Percentiles rank a stretch among this genome's conserved stretches.
phyloP scores from a whole-genome alignment of 495 filamentous ascomycete genomes.

The Lasiosphaeria miniovina region DNA sequence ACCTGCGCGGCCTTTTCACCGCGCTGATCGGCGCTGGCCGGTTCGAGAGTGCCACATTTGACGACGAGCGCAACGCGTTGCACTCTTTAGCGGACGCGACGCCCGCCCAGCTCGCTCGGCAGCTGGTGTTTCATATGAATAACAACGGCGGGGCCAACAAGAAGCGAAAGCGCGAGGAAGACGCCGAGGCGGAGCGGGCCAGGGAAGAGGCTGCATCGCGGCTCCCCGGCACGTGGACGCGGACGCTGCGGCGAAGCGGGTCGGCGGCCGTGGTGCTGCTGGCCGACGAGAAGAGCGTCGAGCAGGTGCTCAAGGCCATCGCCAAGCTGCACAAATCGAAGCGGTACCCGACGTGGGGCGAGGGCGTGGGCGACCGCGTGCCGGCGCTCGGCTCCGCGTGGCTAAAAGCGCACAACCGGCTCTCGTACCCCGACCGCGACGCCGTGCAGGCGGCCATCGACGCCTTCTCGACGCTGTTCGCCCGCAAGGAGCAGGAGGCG shows the following conservation, averaged over 20 bases:
- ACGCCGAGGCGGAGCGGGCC: conserved; percentile 50
- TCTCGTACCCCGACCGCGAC: conserved; percentile 65
- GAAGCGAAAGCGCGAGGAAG: conserved; percentile 65
- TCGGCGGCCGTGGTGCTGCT: conserved; percentile 76
- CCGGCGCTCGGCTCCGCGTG: conserved; percentile 58
- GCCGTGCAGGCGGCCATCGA: conserved; percentile 69
- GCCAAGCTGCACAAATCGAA: conserved; percentile 57
- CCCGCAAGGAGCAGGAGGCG: conserved; percentile 62
- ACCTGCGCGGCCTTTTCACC: conserved; percentile 71
- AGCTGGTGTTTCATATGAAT: conserved; percentile 28
- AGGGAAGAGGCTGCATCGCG: conserved; percentile 48
- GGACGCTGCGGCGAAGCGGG: conserved; percentile 68
- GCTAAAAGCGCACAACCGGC: conserved; percentile 62
- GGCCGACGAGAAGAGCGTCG: conserved; percentile 72
- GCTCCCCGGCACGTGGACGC: conserved; percentile 71
- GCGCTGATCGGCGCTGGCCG: conserved; percentile 66
- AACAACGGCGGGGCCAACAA: conserved; percentile 49
- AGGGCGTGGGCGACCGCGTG: conserved; percentile 40
- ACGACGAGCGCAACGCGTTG: conserved; percentile 42
- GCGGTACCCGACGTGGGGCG: conserved; percentile 62
- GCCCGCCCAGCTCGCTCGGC: conserved; percentile 39
- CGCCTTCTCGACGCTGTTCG: conserved; percentile 74
- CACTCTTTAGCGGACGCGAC: conserved; percentile 24
- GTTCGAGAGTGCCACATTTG: conserved; percentile 74
- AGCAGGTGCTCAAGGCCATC: conserved; percentile 70